These are phyloP conservation scores for Boletus rubescentipes DNA, from an alignment of 768 basidiomycete species.

Conservation along the genomic window DNA sequence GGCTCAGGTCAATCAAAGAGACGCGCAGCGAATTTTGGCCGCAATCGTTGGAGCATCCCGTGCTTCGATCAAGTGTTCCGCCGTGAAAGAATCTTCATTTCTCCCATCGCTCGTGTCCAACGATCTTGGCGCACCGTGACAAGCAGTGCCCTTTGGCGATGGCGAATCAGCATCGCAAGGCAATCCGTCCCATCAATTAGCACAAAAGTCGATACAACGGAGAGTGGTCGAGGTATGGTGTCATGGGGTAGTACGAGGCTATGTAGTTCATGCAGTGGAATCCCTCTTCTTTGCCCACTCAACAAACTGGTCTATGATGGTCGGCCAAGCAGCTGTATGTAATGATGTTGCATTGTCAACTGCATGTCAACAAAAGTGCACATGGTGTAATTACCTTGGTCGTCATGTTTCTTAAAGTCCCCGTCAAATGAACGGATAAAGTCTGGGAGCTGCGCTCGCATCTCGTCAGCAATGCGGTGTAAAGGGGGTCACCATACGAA, in stretches of 20 bases:
- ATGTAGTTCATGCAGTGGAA: background rate
- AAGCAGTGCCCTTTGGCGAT: conserved; percentile 5
- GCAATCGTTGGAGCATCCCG: conserved; percentile 24
- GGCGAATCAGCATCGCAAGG: conserved; percentile 10
- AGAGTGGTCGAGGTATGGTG: conserved; percentile 6
- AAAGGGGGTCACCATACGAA: conserved; percentile 33
- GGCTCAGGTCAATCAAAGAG: conserved; percentile 14
- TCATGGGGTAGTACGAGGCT: background rate
- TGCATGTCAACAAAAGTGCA: background rate
- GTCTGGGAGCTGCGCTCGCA: conserved; percentile 64
- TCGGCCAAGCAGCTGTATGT: conserved; percentile 81
- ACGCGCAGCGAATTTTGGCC: conserved; percentile 25
- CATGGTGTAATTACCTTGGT: conserved; percentile 54
- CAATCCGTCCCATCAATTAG: background rate
- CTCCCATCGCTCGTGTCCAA: conserved; percentile 30
- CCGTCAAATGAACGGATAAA: conserved; percentile 76
- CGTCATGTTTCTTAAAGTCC: conserved; percentile 69
- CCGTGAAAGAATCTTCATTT: conserved; percentile 29
- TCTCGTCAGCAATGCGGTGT: conserved; percentile 4
- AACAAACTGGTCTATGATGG: conserved; percentile 83
- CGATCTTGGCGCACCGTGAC: conserved; percentile 2
- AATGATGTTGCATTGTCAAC: conserved; percentile 9
- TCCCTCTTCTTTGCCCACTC: conserved; percentile 52
- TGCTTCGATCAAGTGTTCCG: conserved; percentile 24
- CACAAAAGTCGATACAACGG: background rate